These are phyloP conservation scores for Cryptococcus floricola DNA, from an alignment of 1,284 basidiomycete genomes.

Conservation along the genomic window DNA sequence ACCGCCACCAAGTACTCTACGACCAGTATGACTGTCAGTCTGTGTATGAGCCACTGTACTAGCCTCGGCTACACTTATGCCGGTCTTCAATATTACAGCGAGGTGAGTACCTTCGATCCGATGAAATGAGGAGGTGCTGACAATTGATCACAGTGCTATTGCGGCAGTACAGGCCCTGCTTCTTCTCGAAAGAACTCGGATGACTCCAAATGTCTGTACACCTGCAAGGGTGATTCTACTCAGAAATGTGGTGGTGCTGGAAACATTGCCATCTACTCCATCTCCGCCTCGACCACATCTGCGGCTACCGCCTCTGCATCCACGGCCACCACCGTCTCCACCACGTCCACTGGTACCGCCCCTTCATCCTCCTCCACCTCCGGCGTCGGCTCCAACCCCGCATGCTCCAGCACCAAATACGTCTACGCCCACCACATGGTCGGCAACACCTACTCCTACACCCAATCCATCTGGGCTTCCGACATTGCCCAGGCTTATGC, in stretches of 20 bases:
- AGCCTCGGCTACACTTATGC: too few relatives aligned
- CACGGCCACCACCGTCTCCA: conserved; percentile 6
- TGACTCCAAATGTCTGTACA: conserved; percentile 11
- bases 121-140: neutral
- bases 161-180: conserved; percentile 8
- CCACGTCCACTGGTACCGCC: neutral
- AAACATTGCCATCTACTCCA: neutral
- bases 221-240: conserved; percentile 16
- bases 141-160: conserved; percentile 19
- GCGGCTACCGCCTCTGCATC: neutral
- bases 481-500: conserved; percentile 46
- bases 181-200: conserved; percentile 3
- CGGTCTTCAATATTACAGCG: too few relatives aligned
- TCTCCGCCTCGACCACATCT: neutral
- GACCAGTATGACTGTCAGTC: too few relatives aligned
- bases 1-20: conserved; percentile 6
- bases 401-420: conserved; percentile 22
- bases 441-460: conserved; percentile 47
- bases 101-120: too few relatives aligned
- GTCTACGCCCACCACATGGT: conserved; percentile 49
- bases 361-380: conserved; percentile 10
- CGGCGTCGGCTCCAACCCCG: conserved; percentile 19
- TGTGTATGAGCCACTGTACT: too few relatives aligned
- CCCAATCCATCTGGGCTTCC: conserved; percentile 36
- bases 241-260: conserved; percentile 16